Conservation (phyloP, 768 basidiomycete genomes). For the Pisolithus albus region DNA sequence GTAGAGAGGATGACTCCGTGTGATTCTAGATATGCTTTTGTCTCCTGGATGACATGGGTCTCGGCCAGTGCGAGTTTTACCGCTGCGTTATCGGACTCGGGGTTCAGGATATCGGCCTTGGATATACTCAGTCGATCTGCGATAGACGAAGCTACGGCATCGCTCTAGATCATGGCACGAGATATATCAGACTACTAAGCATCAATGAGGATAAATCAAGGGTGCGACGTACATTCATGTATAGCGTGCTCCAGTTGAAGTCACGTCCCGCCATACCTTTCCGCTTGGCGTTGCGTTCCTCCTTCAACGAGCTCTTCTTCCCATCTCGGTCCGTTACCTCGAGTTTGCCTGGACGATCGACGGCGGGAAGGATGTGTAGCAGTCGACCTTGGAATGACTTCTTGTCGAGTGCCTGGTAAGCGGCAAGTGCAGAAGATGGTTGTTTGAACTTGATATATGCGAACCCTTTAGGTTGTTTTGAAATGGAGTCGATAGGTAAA, state of each 20-base stretch:
- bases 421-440: conserved; percentile 49
- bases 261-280: conserved; percentile 67
- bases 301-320: conserved; percentile 52
- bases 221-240: conserved; percentile 83
- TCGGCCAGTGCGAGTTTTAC: conserved; percentile 96
- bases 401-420: conserved; percentile 74
- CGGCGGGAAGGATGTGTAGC: conserved; percentile 82
- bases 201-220: conserved; percentile 9
- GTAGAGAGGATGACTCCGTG: conserved; percentile 61
- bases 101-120: conserved; percentile 84
- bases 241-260: conserved; percentile 91
- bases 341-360: conserved; percentile 51
- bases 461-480: conserved; percentile 50
- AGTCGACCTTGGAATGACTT: conserved; percentile 87
- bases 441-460: conserved; percentile 51
- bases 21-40: conserved; percentile 80
- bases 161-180: conserved; percentile 50
- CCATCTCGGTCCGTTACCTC: conserved; percentile 34
- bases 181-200: conserved; percentile 17
- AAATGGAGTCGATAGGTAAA: conserved; percentile 43
- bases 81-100: conserved; percentile 74
- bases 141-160: conserved; percentile 87
- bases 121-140: conserved; percentile 82
- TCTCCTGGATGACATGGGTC: conserved; percentile 93
- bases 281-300: conserved; percentile 49